These are phyloP conservation scores for Rutstroemia sp. DNA, from an alignment of 2,329 filamentous ascomycete genomes.

Conservation along the genomic window DNA sequence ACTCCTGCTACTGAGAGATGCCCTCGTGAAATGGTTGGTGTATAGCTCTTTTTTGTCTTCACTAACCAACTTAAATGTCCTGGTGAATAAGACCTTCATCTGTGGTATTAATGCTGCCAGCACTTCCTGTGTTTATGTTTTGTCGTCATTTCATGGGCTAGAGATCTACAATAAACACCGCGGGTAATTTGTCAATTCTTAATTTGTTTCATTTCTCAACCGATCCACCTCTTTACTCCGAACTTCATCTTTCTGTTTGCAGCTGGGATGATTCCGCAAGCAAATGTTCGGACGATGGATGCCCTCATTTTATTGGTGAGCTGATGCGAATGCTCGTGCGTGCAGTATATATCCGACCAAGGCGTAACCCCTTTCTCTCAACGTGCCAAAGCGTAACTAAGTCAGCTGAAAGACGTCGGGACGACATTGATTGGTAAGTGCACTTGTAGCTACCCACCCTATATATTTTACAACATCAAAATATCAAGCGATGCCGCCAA, in stretches of 20 bases:
- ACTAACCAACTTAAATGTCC: too few species aligned
- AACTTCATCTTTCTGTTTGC: not conserved
- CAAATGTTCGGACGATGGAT: not conserved
- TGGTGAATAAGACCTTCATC: too few species aligned
- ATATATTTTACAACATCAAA: too few species aligned
- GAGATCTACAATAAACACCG: not conserved
- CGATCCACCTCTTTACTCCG: not conserved
- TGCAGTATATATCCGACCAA: not conserved
- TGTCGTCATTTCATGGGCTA: not conserved
- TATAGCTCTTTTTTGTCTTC: too few species aligned
- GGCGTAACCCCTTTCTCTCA: not conserved
- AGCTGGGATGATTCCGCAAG: not conserved
- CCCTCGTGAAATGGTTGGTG: not conserved
- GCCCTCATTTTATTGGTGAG: too few species aligned
- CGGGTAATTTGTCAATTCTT: not conserved
- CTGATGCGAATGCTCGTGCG: not conserved
- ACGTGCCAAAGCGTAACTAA: not conserved
- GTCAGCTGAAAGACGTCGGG: too few species aligned
- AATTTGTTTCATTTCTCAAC: conserved; percentile 6
- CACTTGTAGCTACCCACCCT: too few species aligned
- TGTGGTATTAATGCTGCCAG: too few species aligned
- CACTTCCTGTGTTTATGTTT: not conserved
- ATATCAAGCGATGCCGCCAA: too few species aligned
- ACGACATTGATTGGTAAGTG: too few species aligned
- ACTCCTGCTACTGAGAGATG: not conserved